Conservation (phyloP, 2,329 filamentous ascomycete genomes). For the Botrytis deweyae region DNA sequence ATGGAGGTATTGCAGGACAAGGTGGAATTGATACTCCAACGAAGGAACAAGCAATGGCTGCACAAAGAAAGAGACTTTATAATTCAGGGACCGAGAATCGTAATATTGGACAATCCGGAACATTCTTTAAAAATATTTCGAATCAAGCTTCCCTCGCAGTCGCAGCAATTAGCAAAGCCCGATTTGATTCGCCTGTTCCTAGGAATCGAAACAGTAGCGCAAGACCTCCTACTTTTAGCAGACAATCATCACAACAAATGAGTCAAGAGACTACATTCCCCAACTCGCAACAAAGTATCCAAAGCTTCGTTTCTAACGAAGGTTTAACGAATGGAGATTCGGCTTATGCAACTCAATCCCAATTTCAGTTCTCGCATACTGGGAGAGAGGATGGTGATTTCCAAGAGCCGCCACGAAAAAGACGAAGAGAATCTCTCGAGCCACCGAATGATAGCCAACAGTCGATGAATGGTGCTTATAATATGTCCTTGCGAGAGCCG, state of each 20-base stretch:
- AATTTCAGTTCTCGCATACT: conserved; percentile 37
- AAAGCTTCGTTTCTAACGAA: conserved; percentile 70
- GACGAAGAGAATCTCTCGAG: conserved; percentile 52
- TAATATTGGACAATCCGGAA: conserved; percentile 67
- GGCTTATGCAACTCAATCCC: conserved; percentile 61
- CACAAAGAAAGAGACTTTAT: conserved; percentile 88
- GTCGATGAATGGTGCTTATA: conserved; percentile 42
- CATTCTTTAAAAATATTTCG: conserved; percentile 97
- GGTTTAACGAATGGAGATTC: conserved; percentile 68
- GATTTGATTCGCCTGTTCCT: conserved; percentile 83
- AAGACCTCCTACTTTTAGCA: conserved; percentile 67
- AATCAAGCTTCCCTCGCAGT: conserved; percentile 89
- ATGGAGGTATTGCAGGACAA: conserved; percentile 68
- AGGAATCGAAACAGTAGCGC: conserved; percentile 58
- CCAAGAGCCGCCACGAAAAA: conserved; percentile 79
- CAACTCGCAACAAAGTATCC: conserved; percentile 82
- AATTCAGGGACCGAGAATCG: conserved; percentile 70
- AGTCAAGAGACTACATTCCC: conserved; percentile 65
- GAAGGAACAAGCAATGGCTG: conserved; percentile 98
- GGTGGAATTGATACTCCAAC: conserved; percentile 89
- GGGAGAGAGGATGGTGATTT: conserved; percentile 50
- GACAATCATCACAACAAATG: conserved; percentile 69
- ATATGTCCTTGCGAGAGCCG: conserved; percentile 56
- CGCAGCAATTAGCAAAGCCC: conserved; percentile 93
- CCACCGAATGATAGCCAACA: conserved; percentile 51